Conservation (phyloP, 495 filamentous ascomycete species). For the Neurospora sp. region DNA sequence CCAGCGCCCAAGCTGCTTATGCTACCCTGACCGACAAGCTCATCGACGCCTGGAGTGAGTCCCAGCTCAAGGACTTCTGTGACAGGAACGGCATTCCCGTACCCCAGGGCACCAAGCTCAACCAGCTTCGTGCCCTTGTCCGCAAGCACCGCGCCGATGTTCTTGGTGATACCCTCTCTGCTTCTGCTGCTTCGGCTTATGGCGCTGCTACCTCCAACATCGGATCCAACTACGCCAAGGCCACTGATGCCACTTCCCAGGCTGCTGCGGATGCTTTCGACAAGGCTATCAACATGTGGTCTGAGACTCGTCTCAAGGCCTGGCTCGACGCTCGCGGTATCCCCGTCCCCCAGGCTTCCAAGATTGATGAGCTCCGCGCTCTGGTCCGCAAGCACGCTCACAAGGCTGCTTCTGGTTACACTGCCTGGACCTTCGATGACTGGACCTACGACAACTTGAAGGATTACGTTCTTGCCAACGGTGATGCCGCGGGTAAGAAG, state of each 20-base stretch:
- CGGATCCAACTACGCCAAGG: constrained; percentile 65
- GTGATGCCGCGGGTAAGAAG: constrained; percentile 56
- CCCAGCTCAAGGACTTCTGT: constrained; percentile 79
- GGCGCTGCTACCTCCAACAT: constrained; percentile 78
- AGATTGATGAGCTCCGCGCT: constrained; percentile 70
- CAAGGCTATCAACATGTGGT: constrained; percentile 53
- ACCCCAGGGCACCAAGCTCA: constrained; percentile 79
- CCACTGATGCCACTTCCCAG: constrained; percentile 56
- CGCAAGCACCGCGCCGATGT: constrained; percentile 78
- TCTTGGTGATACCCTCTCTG: constrained; percentile 52
- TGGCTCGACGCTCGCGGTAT: constrained; percentile 57
- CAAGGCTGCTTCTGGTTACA: constrained; percentile 61
- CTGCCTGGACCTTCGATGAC: constrained; percentile 77
- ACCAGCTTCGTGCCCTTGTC: constrained; percentile 83
- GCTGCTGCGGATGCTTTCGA: constrained; percentile 63
- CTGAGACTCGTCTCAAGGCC: constrained; percentile 63
- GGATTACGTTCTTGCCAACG: constrained; percentile 52
- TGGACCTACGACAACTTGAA: constrained; percentile 68
- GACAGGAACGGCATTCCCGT: constrained; percentile 83
- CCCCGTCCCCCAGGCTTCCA: constrained; percentile 65
- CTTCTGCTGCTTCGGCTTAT: constrained; percentile 52
- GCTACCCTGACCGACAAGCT: constrained; percentile 67
- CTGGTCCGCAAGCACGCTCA: constrained; percentile 61
- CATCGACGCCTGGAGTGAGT: constrained; percentile 84
- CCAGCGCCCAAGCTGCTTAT: constrained; percentile 58